phyloP scores from a whole-genome alignment of 1,139 yeast genomes.

The Keqinozyma sinolaborantium region DNA sequence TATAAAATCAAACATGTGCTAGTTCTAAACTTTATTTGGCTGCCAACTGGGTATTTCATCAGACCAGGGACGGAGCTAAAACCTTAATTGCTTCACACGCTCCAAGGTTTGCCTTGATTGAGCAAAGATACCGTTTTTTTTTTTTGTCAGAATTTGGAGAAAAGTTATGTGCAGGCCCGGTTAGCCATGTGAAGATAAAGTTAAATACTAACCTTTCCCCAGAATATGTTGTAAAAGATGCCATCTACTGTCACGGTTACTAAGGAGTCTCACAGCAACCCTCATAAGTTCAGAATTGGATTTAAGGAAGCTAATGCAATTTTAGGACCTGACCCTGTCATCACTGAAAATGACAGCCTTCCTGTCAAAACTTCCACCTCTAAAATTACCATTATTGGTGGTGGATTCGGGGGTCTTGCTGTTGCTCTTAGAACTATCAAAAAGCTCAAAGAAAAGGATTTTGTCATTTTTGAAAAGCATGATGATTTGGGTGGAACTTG shows the following conservation, averaged over 20 bases:
- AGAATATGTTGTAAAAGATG: no score
- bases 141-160: no score
- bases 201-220: no score
- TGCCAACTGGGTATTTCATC: no score
- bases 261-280: conserved; percentile 30
- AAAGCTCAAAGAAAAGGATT: conserved; percentile 29
- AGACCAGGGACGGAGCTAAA: no score
- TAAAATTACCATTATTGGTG: conserved; percentile 41
- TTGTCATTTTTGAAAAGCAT: conserved; percentile 42
- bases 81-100: no score
- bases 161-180: no score
- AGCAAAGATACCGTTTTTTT: no score
- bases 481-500: conserved; percentile 51
- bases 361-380: conserved; percentile 23
- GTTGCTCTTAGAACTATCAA: conserved; percentile 27
- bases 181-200: no score
- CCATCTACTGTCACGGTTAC: conserved; percentile 23
- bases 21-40: no score
- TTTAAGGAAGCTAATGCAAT: conserved; percentile 24
- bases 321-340: conserved; percentile 19
- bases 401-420: conserved; percentile 47
- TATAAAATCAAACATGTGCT: no score
- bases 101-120: no score
- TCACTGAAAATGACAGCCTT: conserved; percentile 13
- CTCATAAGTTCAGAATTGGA: conserved; percentile 26